These are phyloP conservation scores for Monilinia polystroma DNA, from an alignment of 2,329 filamentous ascomycete species.

Conservation along the genomic window DNA sequence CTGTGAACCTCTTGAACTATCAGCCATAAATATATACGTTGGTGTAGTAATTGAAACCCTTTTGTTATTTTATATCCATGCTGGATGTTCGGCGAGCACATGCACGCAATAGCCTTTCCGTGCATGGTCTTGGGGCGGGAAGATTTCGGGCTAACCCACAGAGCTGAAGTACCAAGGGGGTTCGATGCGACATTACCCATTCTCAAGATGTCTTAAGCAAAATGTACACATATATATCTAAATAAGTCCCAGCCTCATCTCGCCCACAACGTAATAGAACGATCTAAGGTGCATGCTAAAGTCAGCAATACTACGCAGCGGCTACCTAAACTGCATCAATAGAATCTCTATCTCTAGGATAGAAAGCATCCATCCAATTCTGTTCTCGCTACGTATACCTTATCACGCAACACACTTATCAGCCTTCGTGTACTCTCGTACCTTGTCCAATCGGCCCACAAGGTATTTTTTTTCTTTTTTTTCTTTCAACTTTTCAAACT, in stretches of 20 bases:
- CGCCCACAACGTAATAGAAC: not conserved
- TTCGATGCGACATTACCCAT: not conserved
- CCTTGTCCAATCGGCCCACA: conserved; percentile 10
- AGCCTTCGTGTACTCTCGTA: conserved; percentile 9
- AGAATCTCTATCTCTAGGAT: not conserved
- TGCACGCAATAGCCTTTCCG: not conserved
- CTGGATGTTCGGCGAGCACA: conserved; percentile 3
- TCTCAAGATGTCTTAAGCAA: not conserved
- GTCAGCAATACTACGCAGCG: not conserved
- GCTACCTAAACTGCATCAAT: not conserved
- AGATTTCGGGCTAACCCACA: not conserved
- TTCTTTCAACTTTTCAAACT: not conserved
- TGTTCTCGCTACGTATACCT: not conserved
- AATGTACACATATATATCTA: not conserved
- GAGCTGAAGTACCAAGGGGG: not conserved
- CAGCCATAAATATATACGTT: not conserved
- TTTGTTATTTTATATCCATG: too few relatives aligned
- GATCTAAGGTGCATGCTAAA: not conserved
- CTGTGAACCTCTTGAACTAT: not conserved
- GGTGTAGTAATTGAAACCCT: not conserved
- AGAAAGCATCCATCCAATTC: not conserved
- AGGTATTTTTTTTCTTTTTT: not conserved
- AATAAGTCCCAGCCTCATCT: not conserved
- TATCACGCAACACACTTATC: conserved; percentile 4
- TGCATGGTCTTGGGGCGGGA: not conserved